phyloP scores from a whole-genome alignment of 2,329 filamentous ascomycete species.

The Apiospora malaysiana region DNA sequence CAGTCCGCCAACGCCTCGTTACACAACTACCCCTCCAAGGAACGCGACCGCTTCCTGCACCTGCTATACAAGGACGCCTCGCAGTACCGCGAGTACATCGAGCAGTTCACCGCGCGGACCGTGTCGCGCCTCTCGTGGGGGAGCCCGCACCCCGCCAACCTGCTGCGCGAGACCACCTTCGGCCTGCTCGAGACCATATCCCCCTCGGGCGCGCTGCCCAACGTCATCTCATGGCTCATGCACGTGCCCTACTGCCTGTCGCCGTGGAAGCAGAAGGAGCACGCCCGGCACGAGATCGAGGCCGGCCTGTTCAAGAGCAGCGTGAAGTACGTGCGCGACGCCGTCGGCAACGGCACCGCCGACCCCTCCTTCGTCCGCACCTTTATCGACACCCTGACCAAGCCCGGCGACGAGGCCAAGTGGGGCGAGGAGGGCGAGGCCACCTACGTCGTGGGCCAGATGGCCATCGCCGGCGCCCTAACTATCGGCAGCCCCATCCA shows the following conservation, averaged over 20 bases:
- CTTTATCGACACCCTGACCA: conserved; percentile 43
- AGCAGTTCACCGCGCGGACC: conserved; percentile 54
- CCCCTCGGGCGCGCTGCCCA: conserved; percentile 51
- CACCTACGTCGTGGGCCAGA: conserved; percentile 52
- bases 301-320: conserved; percentile 44
- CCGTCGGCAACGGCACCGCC: conserved; percentile 39
- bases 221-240: conserved; percentile 46
- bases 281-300: conserved; percentile 46
- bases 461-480: conserved; percentile 53
- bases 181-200: conserved; percentile 53
- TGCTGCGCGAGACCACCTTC: conserved; percentile 51
- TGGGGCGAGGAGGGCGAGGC: conserved; percentile 45
- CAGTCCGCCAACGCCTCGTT: conserved; percentile 43
- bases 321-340: conserved; percentile 43
- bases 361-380: conserved; percentile 49
- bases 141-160: conserved; percentile 45
- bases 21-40: conserved; percentile 49
- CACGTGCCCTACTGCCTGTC: conserved; percentile 46
- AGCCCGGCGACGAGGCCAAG: conserved; percentile 32
- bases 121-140: conserved; percentile 54
- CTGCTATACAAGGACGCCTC: conserved; percentile 45
- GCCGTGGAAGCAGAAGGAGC: conserved; percentile 53
- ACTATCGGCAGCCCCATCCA: conserved; percentile 53
- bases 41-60: conserved; percentile 53
- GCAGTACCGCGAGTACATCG: conserved; percentile 52